Conservation (phyloP, 805 yeast genomes). For the Vanderwaltozyma yarrowii region DNA sequence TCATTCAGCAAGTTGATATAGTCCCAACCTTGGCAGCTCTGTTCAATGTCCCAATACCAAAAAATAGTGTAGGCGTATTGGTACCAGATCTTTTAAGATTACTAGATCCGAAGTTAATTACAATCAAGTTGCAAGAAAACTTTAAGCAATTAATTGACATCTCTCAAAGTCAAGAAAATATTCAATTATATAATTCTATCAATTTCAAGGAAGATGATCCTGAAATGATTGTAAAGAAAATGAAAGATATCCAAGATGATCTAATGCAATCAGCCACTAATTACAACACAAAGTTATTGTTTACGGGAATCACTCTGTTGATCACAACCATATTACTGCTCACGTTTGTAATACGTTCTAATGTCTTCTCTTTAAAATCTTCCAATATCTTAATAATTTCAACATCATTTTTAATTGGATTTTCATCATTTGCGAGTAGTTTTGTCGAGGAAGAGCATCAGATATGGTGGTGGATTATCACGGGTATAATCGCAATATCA, state of each 20-base stretch:
- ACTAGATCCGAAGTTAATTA: conserved; percentile 33
- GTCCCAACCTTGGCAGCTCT: conserved; percentile 83
- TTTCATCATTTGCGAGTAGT: conserved; percentile 73
- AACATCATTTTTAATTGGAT: conserved; percentile 33
- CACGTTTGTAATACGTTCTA: background rate
- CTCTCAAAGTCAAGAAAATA: conserved; percentile 5
- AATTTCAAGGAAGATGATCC: conserved; percentile 3
- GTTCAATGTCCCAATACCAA: conserved; percentile 84
- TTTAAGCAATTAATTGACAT: conserved; percentile 42
- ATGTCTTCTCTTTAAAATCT: conserved; percentile 1
- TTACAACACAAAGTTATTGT: conserved; percentile 49
- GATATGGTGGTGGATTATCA: conserved; percentile 78
- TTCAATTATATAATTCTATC: conserved; percentile 3
- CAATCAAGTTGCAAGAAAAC: conserved; percentile 36
- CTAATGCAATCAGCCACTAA: conserved; percentile 59
- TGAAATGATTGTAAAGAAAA: conserved; percentile 27
- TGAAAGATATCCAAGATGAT: conserved; percentile 38
- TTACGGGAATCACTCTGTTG: conserved; percentile 17
- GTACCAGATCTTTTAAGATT: conserved; percentile 47
- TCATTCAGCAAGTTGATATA: conserved; percentile 77
- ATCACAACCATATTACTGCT: conserved; percentile 8
- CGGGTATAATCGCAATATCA: conserved; percentile 23
- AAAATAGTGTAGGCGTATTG: conserved; percentile 72
- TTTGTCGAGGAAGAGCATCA: conserved; percentile 94
- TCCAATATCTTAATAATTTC: conserved; percentile 10